Evolutionary conservation across 805 yeast genomes (phyloP).

Genomic region (Saccharomycopsis sp.): DNA sequence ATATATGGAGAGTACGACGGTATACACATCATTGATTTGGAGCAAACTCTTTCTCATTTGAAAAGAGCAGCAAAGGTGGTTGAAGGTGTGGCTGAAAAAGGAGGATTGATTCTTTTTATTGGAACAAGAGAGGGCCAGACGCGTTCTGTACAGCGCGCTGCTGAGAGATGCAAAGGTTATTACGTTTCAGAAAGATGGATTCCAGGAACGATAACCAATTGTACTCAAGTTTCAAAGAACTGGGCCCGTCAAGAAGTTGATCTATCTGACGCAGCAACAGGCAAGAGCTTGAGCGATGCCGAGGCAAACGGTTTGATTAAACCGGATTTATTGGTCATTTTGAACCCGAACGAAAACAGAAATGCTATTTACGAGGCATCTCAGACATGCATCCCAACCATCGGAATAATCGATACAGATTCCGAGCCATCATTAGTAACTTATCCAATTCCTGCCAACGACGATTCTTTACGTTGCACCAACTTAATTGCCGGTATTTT

Average conservation of each 20-base stretch:
- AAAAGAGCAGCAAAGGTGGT: constrained; percentile 82
- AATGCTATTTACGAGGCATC: constrained; percentile 77
- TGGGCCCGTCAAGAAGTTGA: constrained; percentile 73
- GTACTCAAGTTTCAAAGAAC: constrained; percentile 50
- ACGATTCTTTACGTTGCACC: constrained; percentile 78
- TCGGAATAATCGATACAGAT: constrained; percentile 91
- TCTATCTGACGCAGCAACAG: constrained; percentile 61
- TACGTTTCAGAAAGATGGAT: constrained; percentile 84
- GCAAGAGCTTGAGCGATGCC: constrained; percentile 44
- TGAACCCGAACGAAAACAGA: constrained; percentile 84
- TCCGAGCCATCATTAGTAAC: constrained; percentile 85
- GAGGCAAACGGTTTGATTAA: constrained; percentile 54
- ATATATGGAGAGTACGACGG: constrained; percentile 85
- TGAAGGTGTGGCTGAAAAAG: constrained; percentile 72
- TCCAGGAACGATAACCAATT: constrained; percentile 90
- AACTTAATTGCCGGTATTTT: constrained; percentile 77
- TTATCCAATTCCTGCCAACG: constrained; percentile 95
- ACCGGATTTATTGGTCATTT: constrained; percentile 81
- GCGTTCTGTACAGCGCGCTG: constrained; percentile 70
- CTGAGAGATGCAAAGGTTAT: constrained; percentile 68
- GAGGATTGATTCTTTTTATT: constrained; percentile 78
- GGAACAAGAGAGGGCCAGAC: constrained; percentile 80
- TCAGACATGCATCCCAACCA: constrained; percentile 78
- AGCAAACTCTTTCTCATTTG: constrained; percentile 68
- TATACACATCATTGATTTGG: constrained; percentile 85